These are phyloP conservation scores for Mortierella sp. DNA, from an alignment of 371 early-diverging fungal species.

Conservation along the genomic window DNA sequence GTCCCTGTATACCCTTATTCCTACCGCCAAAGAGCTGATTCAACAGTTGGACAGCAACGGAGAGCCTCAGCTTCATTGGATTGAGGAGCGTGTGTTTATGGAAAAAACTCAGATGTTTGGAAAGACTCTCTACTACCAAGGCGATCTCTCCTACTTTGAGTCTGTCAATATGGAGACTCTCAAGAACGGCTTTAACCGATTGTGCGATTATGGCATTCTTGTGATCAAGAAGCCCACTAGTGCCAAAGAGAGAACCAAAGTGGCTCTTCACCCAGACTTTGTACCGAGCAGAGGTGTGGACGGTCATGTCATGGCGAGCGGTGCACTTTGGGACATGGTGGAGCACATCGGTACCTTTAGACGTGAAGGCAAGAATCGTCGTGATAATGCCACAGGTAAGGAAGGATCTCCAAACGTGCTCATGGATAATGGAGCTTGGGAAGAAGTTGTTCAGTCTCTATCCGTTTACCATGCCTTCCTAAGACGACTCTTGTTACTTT, in stretches of 20 bases:
- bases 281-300: slow-evolving; percentile 64
- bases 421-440: not conserved
- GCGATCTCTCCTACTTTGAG: slow-evolving; percentile 85
- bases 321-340: slow-evolving; percentile 83
- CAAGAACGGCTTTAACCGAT: slow-evolving; percentile 78
- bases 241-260: slow-evolving; percentile 56
- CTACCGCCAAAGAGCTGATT: slow-evolving; percentile 24
- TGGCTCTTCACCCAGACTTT: slow-evolving; percentile 67
- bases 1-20: slow-evolving; percentile 46
- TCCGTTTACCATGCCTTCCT: not conserved
- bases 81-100: slow-evolving; percentile 76
- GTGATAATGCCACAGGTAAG: slow-evolving; percentile 86
- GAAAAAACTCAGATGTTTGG: slow-evolving; percentile 82
- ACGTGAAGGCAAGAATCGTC: slow-evolving; percentile 89
- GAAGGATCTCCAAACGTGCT: not conserved
- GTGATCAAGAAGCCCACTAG: slow-evolving; percentile 54
- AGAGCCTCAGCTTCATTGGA: slow-evolving; percentile 61
- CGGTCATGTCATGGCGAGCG: slow-evolving; percentile 67
- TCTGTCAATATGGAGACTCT: slow-evolving; percentile 89
- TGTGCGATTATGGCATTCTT: slow-evolving; percentile 78
- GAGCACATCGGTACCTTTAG: slow-evolving; percentile 87
- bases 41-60: slow-evolving; percentile 29
- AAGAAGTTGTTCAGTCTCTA: not conserved
- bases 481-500: not conserved
- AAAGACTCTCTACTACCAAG: slow-evolving; percentile 85